These are phyloP conservation scores for Adansonia grandidieri DNA, from an alignment of 441 rosid genomes.

Conservation along the genomic window DNA sequence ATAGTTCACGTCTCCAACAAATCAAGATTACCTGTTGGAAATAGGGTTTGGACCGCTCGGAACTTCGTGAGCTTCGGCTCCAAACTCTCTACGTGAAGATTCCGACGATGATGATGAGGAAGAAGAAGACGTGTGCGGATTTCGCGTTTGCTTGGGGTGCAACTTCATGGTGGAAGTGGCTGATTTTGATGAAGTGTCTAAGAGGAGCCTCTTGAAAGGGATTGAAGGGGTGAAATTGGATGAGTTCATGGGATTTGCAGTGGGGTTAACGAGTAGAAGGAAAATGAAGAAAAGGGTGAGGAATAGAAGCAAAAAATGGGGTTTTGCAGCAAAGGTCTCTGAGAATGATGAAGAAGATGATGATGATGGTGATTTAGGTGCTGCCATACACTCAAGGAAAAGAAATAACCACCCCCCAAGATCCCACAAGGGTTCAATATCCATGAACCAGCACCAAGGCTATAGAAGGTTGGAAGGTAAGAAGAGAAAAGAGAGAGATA, in stretches of 20 bases:
- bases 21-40: conserved; percentile 54
- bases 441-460: conserved; percentile 89
- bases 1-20: not conserved
- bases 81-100: conserved; percentile 41
- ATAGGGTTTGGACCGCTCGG: conserved; percentile 98
- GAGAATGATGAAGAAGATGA: conserved; percentile 32
- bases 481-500: not conserved
- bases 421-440: conserved; percentile 93
- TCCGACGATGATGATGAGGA: conserved; percentile 29
- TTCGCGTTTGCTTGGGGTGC: conserved; percentile 34
- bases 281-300: conserved; percentile 47
- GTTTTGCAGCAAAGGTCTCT: conserved; percentile 37
- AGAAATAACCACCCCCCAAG: conserved; percentile 87
- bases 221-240: conserved; percentile 31
- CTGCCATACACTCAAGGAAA: conserved; percentile 80
- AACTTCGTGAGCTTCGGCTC: conserved; percentile 76
- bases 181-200: conserved; percentile 36
- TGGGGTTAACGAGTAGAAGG: conserved; percentile 46
- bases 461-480: not conserved
- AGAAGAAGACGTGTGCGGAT: not conserved
- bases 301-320: conserved; percentile 40
- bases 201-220: conserved; percentile 59
- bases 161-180: conserved; percentile 42
- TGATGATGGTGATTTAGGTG: conserved; percentile 39
- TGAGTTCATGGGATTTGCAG: conserved; percentile 32